A percentile compares a stretch with the other conserved stretches of the same genome.
phyloP scores from a whole-genome alignment of 148 eudicot genomes.

The Simmondsia chinensis region DNA sequence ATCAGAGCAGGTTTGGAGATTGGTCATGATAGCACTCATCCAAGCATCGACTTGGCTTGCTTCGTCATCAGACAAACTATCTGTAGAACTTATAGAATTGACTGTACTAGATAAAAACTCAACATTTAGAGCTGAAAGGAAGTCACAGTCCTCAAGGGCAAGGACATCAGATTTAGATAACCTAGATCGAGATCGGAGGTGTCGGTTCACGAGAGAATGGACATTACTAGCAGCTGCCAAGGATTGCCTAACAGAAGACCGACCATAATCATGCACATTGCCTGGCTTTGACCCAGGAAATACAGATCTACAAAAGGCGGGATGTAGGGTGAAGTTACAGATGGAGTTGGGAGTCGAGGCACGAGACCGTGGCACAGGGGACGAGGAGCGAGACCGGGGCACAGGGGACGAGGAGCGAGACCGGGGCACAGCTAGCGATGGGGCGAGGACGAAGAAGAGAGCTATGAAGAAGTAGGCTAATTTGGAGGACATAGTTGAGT shows the following conservation, averaged over 20 bases:
- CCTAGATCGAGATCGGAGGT: background rate
- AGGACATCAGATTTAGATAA: conserved; percentile 5
- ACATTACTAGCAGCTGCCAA: conserved; percentile 4
- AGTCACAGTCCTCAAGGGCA: conserved; percentile 30
- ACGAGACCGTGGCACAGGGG: background rate
- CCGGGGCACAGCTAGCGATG: no score
- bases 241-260: conserved; percentile 12
- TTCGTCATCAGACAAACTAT: background rate
- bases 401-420: conserved; percentile 1
- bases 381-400: background rate
- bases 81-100: background rate
- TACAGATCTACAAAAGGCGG: conserved; percentile 17
- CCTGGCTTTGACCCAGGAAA: background rate
- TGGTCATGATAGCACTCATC: conserved; percentile 32
- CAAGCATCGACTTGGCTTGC: conserved; percentile 10
- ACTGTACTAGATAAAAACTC: conserved; percentile 13
- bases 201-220: conserved; percentile 5
- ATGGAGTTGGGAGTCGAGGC: background rate
- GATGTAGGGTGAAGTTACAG: conserved; percentile 18
- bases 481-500: no score
- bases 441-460: no score
- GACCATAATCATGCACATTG: conserved; percentile 10
- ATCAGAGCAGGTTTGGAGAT: conserved; percentile 27
- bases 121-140: conserved; percentile 13
- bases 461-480: no score